A percentile compares a stretch with the other conserved stretches of the same genome.
phyloP scores from a whole-genome alignment of 176 grass and related monocot species.

The Triticum dicoccoides region DNA sequence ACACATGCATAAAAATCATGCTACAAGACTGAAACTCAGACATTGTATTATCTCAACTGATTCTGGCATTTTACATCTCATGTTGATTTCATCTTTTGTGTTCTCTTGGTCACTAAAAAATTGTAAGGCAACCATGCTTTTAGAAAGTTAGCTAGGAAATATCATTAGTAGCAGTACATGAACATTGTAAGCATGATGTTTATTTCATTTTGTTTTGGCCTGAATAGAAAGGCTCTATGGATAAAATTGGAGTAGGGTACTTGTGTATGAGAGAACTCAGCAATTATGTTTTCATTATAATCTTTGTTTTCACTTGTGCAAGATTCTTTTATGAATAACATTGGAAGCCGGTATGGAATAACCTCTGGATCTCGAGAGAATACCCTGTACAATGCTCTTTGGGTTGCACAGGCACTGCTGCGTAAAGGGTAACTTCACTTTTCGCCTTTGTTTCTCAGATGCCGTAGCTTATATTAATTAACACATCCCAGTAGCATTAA shows the following conservation, averaged over 20 bases:
- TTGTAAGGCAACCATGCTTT: neutral
- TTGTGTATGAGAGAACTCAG: slow-evolving; percentile 7
- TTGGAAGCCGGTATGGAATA: slow-evolving; percentile 89
- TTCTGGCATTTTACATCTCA: neutral
- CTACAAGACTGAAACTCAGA: neutral
- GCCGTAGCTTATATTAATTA: neutral
- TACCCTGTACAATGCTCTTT: slow-evolving; percentile 91
- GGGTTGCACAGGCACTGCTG: slow-evolving; percentile 83
- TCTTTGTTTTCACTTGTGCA: slow-evolving; percentile 16
- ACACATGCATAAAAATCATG: neutral
- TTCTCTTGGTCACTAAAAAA: slow-evolving; percentile 2
- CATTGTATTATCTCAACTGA: slow-evolving; percentile 25
- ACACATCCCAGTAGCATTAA: neutral
- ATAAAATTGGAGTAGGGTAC: slow-evolving; percentile 7
- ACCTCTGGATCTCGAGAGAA: slow-evolving; percentile 79
- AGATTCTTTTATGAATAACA: slow-evolving; percentile 78
- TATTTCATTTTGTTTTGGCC: neutral
- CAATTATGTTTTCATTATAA: slow-evolving; percentile 11
- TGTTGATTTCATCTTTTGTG: slow-evolving; percentile 11
- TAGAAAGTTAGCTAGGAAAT: neutral
- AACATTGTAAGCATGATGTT: neutral
- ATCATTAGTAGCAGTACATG: neutral
- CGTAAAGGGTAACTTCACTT: slow-evolving; percentile 73
- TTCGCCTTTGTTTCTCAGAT: neutral
- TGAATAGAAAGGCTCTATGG: neutral